These are phyloP conservation scores for Phytophthora lateralis DNA, from an alignment of 352 stramenopile species.

Conservation along the genomic window DNA sequence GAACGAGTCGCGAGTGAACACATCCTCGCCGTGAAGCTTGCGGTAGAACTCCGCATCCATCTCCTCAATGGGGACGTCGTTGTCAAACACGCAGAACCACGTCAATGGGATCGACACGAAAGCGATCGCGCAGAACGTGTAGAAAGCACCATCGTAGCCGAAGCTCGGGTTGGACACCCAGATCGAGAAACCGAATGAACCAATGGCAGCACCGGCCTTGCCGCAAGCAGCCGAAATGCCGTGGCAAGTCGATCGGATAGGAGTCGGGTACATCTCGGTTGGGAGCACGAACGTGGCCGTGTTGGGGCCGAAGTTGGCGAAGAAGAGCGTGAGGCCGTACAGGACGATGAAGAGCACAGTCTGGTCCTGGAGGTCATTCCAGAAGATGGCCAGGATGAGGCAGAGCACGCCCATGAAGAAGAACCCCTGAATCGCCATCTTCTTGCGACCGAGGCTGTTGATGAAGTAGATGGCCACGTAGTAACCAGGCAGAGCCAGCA, in stretches of 20 bases:
- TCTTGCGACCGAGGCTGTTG: constrained; percentile 61
- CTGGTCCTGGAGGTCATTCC: constrained; percentile 54
- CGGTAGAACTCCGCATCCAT: constrained; percentile 54
- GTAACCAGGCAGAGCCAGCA: constrained; percentile 77
- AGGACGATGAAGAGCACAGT: constrained; percentile 67
- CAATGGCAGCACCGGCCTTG: constrained; percentile 15
- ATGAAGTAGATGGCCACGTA: constrained; percentile 80
- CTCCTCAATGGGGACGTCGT: constrained; percentile 39
- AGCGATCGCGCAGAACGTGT: constrained; percentile 54
- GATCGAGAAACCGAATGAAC: constrained; percentile 20
- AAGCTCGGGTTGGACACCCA: constrained; percentile 18
- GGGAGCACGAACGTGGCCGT: constrained; percentile 88
- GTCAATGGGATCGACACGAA: constrained; percentile 56
- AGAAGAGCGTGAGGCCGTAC: constrained; percentile 78
- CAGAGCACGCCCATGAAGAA: constrained; percentile 64
- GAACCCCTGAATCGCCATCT: constrained; percentile 80
- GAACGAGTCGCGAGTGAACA: constrained; percentile 22
- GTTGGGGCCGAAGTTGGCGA: constrained; percentile 87
- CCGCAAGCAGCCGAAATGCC: constrained; percentile 47
- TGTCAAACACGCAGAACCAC: constrained; percentile 59
- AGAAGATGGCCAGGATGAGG: constrained; percentile 57
- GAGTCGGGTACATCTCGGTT: constrained; percentile 77
- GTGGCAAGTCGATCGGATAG: constrained; percentile 84
- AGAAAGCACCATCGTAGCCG: constrained; percentile 15
- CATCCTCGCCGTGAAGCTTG: constrained; percentile 32